These are phyloP conservation scores for Trypanosoma boissoni DNA, from an alignment of 208 protist species.

Conservation along the genomic window DNA sequence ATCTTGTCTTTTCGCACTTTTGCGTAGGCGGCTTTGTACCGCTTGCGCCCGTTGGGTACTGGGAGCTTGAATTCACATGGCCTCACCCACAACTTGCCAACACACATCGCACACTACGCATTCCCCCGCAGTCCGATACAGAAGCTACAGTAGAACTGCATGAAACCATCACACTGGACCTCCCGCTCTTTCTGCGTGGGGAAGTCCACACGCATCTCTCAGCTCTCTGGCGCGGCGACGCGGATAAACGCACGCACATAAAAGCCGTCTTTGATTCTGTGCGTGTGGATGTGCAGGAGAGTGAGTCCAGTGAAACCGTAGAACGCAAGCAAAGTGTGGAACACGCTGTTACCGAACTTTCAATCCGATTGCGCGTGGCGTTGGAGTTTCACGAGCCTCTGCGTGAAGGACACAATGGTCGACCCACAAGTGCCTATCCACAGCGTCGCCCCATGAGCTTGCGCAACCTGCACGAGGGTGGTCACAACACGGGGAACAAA, in stretches of 20 bases:
- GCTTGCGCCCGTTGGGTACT: conserved; percentile 11
- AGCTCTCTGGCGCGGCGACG: conserved; percentile 15
- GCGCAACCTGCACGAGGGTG: no score
- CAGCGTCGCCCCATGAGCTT: neutral
- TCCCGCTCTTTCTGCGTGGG: conserved; percentile 26
- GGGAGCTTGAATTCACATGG: conserved; percentile 21
- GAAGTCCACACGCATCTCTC: conserved; percentile 15
- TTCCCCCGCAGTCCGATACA: conserved; percentile 14
- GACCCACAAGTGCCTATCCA: conserved; percentile 23
- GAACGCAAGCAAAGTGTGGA: neutral
- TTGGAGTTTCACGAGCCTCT: conserved; percentile 22
- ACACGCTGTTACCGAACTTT: neutral
- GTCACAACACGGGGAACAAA: no score
- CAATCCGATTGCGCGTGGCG: conserved; percentile 5
- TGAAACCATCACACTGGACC: conserved; percentile 20
- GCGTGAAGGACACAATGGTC: conserved; percentile 22
- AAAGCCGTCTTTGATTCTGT: conserved; percentile 21
- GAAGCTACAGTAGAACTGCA: neutral
- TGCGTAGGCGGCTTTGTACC: conserved; percentile 20
- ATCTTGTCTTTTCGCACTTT: conserved; percentile 24
- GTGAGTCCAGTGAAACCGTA: conserved; percentile 1
- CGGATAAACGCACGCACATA: neutral
- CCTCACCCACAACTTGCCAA: conserved; percentile 12
- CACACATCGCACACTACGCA: neutral
- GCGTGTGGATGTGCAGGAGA: conserved; percentile 12